These are phyloP conservation scores for Adansonia madagascariensis DNA, from an alignment of 441 rosid species.

Conservation along the genomic window DNA sequence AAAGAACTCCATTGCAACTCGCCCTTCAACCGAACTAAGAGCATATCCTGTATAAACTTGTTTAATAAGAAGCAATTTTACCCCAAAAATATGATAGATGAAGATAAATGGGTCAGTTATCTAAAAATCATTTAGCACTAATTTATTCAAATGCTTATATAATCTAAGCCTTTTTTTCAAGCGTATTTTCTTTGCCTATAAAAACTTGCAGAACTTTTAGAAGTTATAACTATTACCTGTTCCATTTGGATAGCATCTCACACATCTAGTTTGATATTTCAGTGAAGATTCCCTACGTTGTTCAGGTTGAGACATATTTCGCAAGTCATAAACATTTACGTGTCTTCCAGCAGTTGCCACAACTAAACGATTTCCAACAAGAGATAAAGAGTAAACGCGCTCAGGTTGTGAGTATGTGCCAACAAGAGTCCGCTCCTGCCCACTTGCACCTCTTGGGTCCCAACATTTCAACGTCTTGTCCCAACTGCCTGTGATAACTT, in stretches of 20 bases:
- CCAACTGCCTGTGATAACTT: conserved; percentile 96
- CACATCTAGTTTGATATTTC: conserved; percentile 95
- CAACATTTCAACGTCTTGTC: conserved; percentile 92
- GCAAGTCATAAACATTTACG: conserved; percentile 88
- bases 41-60: conserved; percentile 74
- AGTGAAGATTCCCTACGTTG: conserved; percentile 94
- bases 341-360: conserved; percentile 96
- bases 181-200: neutral
- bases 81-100: neutral
- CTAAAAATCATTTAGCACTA: neutral
- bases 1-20: conserved; percentile 95
- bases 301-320: conserved; percentile 99
- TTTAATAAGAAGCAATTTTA: conserved; percentile 29
- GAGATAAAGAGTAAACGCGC: conserved; percentile 90
- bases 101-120: neutral
- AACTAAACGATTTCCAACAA: conserved; percentile 86
- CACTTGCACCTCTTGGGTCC: conserved; percentile 99
- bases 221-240: conserved; percentile 55
- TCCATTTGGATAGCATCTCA: conserved; percentile 94
- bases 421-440: conserved; percentile 81
- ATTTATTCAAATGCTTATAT: neutral
- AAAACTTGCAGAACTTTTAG: neutral
- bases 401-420: conserved; percentile 91
- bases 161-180: neutral
- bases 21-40: conserved; percentile 92